A percentile compares a stretch with the other conserved stretches of the same genome.
These are phyloP conservation scores for Exophiala aquamarina DNA, from an alignment of 2,329 filamentous ascomycete species.

Conservation along the genomic window DNA sequence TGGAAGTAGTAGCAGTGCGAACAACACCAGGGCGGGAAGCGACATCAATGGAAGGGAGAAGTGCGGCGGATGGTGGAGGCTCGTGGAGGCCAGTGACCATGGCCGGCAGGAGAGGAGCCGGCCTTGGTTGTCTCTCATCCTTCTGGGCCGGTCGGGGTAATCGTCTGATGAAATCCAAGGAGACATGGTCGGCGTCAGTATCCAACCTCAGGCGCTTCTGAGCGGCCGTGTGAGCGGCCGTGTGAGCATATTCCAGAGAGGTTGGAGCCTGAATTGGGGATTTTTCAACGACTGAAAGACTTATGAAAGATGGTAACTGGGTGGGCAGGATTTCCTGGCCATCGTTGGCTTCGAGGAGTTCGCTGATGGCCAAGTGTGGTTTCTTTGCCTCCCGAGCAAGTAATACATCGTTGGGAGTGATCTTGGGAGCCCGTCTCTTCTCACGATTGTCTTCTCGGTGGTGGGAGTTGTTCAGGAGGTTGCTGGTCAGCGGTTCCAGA, in stretches of 20 bases:
- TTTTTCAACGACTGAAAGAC: slow-evolving; percentile 47
- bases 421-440: slow-evolving; percentile 19
- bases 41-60: slow-evolving; percentile 62
- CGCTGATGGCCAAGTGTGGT: slow-evolving; percentile 34
- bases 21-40: slow-evolving; percentile 31
- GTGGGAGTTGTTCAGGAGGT: slow-evolving; percentile 37
- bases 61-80: slow-evolving; percentile 60
- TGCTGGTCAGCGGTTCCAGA: slow-evolving; percentile 42
- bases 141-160: slow-evolving; percentile 49
- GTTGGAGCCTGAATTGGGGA: slow-evolving; percentile 26
- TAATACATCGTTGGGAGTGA: slow-evolving; percentile 26
- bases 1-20: slow-evolving; percentile 23
- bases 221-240: slow-evolving; percentile 33
- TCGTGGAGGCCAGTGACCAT: slow-evolving; percentile 63
- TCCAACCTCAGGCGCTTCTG: slow-evolving; percentile 47
- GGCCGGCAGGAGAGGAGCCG: slow-evolving; percentile 42
- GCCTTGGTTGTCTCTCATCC: slow-evolving; percentile 44
- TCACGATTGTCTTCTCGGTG: slow-evolving; percentile 15
- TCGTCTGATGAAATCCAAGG: slow-evolving; percentile 43
- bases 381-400: slow-evolving; percentile 28
- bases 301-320: slow-evolving; percentile 44
- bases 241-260: slow-evolving; percentile 16
- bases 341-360: slow-evolving; percentile 38
- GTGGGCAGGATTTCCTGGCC: slow-evolving; percentile 40
- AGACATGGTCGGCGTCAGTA: slow-evolving; percentile 39